phyloP scores from a whole-genome alignment of 2,329 filamentous ascomycete species.

The Colletotrichum sansevieriae region DNA sequence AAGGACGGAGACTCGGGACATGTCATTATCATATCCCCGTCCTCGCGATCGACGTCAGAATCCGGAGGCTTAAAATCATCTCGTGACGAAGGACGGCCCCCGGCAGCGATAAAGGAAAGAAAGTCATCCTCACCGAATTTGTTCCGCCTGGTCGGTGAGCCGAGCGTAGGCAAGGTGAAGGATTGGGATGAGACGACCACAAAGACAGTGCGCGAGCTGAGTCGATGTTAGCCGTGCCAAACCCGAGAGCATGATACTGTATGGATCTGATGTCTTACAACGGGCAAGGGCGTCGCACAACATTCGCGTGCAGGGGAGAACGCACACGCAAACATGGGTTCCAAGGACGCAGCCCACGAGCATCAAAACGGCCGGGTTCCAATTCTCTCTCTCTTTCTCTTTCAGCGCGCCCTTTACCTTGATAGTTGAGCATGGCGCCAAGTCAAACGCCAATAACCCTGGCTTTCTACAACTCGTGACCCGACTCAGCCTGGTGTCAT shows the following conservation, averaged over 20 bases:
- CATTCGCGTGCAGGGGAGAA: constrained; percentile 32
- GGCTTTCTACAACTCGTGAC: neutral
- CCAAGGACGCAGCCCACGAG: neutral
- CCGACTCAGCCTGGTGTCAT: constrained; percentile 23
- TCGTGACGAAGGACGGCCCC: constrained; percentile 18
- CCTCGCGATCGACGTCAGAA: constrained; percentile 25
- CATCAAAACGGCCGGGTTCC: constrained; percentile 2
- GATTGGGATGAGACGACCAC: constrained; percentile 16
- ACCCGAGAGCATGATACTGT: neutral
- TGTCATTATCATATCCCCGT: constrained; percentile 18
- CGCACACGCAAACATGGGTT: neutral
- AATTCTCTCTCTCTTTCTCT: neutral
- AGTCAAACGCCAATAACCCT: constrained; percentile 12
- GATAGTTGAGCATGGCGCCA: constrained; percentile 7
- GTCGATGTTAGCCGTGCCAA: neutral
- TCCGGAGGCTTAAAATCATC: constrained; percentile 28
- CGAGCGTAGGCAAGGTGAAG: constrained; percentile 24
- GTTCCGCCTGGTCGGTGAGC: constrained; percentile 9
- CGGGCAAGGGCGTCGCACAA: constrained; percentile 21
- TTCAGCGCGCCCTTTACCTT: neutral
- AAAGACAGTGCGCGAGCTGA: constrained; percentile 26
- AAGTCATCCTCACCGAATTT: neutral
- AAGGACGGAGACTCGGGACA: neutral
- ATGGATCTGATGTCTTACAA: constrained; percentile 2
- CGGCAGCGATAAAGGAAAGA: neutral